Percentiles rank a stretch among this genome's conserved stretches.
phyloP scores from a whole-genome alignment of 2,329 filamentous ascomycete species.

The Hypoxylon sp. region DNA sequence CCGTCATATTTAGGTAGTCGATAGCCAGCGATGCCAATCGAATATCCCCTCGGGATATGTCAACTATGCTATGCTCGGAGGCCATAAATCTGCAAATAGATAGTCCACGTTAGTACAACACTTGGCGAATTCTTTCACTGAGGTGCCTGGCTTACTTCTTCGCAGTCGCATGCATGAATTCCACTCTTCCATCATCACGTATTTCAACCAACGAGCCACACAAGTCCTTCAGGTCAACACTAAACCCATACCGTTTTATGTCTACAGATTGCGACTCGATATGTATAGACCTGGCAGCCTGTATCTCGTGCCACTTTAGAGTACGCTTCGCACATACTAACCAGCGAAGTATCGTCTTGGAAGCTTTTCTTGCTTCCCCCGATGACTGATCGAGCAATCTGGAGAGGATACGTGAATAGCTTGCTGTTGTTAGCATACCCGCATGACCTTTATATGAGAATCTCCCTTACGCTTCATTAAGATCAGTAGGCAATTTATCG shows the following conservation, averaged over 20 bases:
- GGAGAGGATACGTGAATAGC: constrained; percentile 6
- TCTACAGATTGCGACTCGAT: constrained; percentile 46
- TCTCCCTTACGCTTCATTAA: constrained; percentile 38
- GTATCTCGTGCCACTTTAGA: constrained; percentile 57
- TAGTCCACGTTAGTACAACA: constrained; percentile 6
- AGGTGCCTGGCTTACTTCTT: constrained; percentile 32
- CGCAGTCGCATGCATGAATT: constrained; percentile 54
- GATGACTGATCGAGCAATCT: constrained; percentile 6
- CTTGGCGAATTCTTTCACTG: constrained; percentile 33
- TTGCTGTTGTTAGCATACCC: neutral
- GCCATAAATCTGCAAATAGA: constrained; percentile 2
- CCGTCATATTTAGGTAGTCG: constrained; percentile 31
- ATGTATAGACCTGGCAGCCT: constrained; percentile 53
- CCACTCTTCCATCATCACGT: constrained; percentile 45
- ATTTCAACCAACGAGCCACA: constrained; percentile 52
- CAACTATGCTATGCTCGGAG: constrained; percentile 25
- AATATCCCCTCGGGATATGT: constrained; percentile 30
- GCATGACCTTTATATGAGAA: neutral
- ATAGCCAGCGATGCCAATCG: constrained; percentile 36
- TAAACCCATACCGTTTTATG: constrained; percentile 46
- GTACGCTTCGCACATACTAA: constrained; percentile 54
- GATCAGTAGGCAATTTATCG: constrained; percentile 28
- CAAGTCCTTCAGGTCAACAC: constrained; percentile 48
- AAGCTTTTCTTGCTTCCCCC: constrained; percentile 26
- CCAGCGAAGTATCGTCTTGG: constrained; percentile 52